Evolutionary conservation across 441 rosid species (phyloP).

Genomic region (Eruca vesicaria): DNA sequence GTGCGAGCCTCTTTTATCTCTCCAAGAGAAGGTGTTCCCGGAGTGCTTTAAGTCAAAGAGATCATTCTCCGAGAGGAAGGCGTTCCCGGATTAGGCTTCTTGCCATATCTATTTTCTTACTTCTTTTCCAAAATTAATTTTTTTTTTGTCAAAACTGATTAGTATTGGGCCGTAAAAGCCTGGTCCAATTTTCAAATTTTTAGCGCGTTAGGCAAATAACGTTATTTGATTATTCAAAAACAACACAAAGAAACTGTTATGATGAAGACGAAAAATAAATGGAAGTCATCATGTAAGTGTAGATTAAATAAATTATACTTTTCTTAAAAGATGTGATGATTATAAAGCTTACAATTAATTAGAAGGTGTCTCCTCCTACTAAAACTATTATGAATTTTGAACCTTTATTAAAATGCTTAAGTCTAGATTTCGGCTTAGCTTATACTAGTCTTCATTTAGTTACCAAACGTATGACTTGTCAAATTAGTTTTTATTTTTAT

Average conservation of each 20-base stretch:
- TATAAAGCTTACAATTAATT: neutral
- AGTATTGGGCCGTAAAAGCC: too few species aligned
- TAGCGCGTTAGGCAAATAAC: too few species aligned
- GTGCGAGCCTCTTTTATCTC: neutral
- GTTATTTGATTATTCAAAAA: too few species aligned
- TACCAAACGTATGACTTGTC: neutral
- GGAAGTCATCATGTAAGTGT: too few species aligned
- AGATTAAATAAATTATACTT: neutral
- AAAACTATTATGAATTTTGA: neutral
- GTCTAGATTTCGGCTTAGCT: neutral
- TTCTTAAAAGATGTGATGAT: constrained; percentile 7
- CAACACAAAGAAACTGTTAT: too few species aligned
- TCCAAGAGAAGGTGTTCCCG: neutral
- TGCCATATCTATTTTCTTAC: too few species aligned
- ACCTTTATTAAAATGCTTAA: neutral
- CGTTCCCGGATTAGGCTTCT: too few species aligned
- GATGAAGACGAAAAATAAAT: too few species aligned
- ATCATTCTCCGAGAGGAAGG: neutral
- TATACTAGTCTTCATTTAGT: neutral
- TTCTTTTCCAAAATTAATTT: too few species aligned
- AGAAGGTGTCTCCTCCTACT: constrained; percentile 7
- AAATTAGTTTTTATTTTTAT: neutral
- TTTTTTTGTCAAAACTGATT: too few species aligned
- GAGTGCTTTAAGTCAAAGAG: neutral
- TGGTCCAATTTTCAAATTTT: too few species aligned